phyloP scores from a whole-genome alignment of 2,329 filamentous ascomycete genomes.

The Sclerotinia borealis region DNA sequence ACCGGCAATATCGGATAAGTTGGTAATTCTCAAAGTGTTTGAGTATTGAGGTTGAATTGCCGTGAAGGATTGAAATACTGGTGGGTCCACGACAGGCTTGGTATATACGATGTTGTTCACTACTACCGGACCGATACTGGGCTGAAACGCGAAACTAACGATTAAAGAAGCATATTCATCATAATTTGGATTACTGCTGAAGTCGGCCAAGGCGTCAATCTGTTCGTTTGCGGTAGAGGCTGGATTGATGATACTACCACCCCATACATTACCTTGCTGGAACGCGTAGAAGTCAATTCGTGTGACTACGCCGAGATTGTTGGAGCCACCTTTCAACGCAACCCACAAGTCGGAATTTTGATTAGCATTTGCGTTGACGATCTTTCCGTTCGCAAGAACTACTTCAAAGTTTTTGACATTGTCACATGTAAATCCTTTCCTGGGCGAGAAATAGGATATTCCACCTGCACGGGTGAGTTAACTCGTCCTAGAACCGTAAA shows the following conservation, averaged over 20 bases:
- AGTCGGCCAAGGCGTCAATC: not conserved
- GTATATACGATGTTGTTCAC: not conserved
- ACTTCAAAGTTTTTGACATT: conserved; percentile 45
- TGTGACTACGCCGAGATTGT: conserved; percentile 48
- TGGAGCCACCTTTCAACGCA: conserved; percentile 50
- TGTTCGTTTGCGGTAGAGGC: not conserved
- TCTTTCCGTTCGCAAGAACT: conserved; percentile 44
- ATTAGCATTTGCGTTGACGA: conserved; percentile 37
- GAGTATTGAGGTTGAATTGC: conserved; percentile 7
- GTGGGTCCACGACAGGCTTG: not conserved
- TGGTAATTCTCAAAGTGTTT: not conserved
- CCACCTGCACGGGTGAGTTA: conserved; percentile 15
- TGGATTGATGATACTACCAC: conserved; percentile 9
- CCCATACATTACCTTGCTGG: conserved; percentile 13
- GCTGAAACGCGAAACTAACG: not conserved
- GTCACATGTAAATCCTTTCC: conserved; percentile 45
- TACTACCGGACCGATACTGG: not conserved
- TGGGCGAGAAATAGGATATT: conserved; percentile 21
- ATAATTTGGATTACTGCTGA: not conserved
- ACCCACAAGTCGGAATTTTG: conserved; percentile 45
- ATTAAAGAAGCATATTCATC: conserved; percentile 4
- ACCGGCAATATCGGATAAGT: not conserved
- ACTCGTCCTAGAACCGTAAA: not conserved
- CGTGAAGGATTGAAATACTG: conserved; percentile 2
- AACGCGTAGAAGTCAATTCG: conserved; percentile 33